Percentiles rank a stretch among this genome's conserved stretches.
Evolutionary conservation across 768 basidiomycete species (phyloP).

Genomic region (Kwoniella sp.): DNA sequence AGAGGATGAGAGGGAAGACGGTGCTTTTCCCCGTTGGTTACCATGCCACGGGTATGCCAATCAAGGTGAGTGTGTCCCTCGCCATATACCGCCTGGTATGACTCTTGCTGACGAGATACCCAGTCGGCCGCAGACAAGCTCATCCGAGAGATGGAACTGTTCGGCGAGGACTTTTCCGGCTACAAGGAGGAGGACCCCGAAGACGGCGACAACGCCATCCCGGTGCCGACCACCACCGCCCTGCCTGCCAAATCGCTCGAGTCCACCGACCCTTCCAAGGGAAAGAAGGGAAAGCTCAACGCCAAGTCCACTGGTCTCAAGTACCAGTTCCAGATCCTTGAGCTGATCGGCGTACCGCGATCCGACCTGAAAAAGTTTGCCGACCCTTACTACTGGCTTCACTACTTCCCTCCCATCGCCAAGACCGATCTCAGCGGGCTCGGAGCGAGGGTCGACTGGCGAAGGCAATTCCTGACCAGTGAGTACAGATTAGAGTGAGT

Average conservation of each 20-base stretch:
- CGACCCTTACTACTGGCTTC: slow-evolving; percentile 88
- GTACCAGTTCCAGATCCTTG: slow-evolving; percentile 99
- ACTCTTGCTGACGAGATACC: neutral
- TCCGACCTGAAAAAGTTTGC: slow-evolving; percentile 92
- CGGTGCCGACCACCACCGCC: slow-evolving; percentile 47
- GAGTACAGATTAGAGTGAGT: neutral
- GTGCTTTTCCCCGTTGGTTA: slow-evolving; percentile 96
- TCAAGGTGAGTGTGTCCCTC: slow-evolving; percentile 71
- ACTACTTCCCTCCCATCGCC: slow-evolving; percentile 94
- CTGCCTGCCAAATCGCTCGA: slow-evolving; percentile 43
- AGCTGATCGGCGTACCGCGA: slow-evolving; percentile 82
- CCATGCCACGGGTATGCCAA: slow-evolving; percentile 98
- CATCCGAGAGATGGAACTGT: slow-evolving; percentile 92
- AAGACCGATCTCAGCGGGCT: slow-evolving; percentile 79
- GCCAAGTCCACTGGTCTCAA: slow-evolving; percentile 89
- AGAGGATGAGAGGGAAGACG: slow-evolving; percentile 89
- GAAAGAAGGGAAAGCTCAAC: slow-evolving; percentile 88
- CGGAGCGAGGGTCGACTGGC: slow-evolving; percentile 97
- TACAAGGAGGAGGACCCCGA: slow-evolving; percentile 55
- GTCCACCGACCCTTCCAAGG: slow-evolving; percentile 58
- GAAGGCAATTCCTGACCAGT: slow-evolving; percentile 84
- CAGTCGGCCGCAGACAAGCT: slow-evolving; percentile 97
- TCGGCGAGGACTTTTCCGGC: slow-evolving; percentile 80
- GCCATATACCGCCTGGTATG: neutral
- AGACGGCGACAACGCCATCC: slow-evolving; percentile 45